Evolutionary conservation across 73 alveolate genomes (phyloP).

Genomic region (Tetrahymena elliotti): DNA sequence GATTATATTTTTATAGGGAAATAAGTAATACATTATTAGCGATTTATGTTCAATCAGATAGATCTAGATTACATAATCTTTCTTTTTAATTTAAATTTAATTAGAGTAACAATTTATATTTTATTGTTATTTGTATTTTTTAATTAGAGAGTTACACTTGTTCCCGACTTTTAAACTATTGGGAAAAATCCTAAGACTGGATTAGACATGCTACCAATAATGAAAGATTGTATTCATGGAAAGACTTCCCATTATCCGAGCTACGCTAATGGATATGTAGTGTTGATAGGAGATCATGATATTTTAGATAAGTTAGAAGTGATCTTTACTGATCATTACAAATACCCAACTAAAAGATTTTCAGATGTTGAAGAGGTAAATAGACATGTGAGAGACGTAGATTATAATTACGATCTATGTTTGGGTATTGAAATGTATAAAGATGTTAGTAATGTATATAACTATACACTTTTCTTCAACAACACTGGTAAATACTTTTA

Average conservation of each 20-base stretch:
- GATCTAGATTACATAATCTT: not conserved
- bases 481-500: not conserved
- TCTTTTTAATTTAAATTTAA: not conserved
- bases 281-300: not conserved
- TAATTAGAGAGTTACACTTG: not conserved
- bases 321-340: not conserved
- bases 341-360: not conserved
- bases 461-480: not conserved
- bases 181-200: not conserved
- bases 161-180: not conserved
- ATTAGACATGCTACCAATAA: not conserved
- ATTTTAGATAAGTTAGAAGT: not conserved
- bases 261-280: conserved; percentile 18
- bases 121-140: not conserved
- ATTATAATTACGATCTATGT: not conserved
- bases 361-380: not conserved
- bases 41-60: too few relatives aligned
- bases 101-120: not conserved
- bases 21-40: too few relatives aligned
- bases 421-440: not conserved
- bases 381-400: not conserved
- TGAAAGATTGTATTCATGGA: not conserved
- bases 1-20: too few relatives aligned
- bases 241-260: not conserved
- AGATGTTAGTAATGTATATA: not conserved